Conservation (phyloP, 2,329 filamentous ascomycete species). For the Eutypa lata region DNA sequence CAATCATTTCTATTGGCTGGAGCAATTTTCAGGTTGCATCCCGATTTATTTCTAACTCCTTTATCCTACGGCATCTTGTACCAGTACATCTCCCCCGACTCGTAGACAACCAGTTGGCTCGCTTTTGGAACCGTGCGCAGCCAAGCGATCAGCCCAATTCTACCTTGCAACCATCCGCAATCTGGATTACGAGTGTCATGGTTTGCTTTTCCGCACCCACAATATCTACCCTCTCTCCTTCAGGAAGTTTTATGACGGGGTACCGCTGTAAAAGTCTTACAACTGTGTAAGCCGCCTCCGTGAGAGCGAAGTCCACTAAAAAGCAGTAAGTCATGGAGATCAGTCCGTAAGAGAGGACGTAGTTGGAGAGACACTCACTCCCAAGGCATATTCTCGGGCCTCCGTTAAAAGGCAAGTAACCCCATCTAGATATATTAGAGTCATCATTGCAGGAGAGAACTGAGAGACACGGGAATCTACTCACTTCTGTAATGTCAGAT, state of each 20-base stretch:
- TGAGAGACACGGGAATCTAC: background rate
- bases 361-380: constrained; percentile 10
- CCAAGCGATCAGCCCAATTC: constrained; percentile 8
- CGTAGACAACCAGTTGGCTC: too few species aligned
- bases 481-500: constrained; percentile 13
- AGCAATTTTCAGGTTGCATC: background rate
- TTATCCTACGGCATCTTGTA: too few species aligned
- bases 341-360: background rate
- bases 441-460: background rate
- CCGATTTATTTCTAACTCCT: too few species aligned
- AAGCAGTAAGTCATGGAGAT: constrained; percentile 1
- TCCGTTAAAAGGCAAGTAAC: constrained; percentile 22
- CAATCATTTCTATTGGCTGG: too few species aligned
- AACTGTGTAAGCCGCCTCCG: constrained; percentile 20
- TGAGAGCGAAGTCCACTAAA: constrained; percentile 22
- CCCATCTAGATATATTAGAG: constrained; percentile 6
- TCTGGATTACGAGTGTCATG: constrained; percentile 17
- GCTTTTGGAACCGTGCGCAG: background rate
- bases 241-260: constrained; percentile 14
- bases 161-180: constrained; percentile 20
- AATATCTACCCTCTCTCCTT: constrained; percentile 16
- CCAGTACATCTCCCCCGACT: too few species aligned
- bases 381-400: constrained; percentile 22
- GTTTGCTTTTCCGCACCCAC: constrained; percentile 19
- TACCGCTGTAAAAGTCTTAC: constrained; percentile 20